Conservation (phyloP, 2,329 filamentous ascomycete species). For the Curvularia spicifera region DNA sequence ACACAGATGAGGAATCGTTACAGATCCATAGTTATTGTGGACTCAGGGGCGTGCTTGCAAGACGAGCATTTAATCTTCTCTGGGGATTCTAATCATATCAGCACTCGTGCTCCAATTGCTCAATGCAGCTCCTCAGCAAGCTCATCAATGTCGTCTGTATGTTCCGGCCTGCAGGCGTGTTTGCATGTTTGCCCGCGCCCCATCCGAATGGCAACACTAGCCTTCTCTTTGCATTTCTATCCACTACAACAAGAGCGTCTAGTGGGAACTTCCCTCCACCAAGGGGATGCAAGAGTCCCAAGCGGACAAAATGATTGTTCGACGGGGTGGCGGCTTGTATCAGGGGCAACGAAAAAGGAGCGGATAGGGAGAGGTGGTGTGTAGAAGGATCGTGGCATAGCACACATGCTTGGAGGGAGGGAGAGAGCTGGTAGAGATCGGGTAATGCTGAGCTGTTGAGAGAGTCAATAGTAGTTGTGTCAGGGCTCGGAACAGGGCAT, state of each 20-base stretch:
- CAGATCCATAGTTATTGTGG: background rate
- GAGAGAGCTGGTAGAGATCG: conserved; percentile 41
- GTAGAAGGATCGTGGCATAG: conserved; percentile 44
- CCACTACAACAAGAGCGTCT: conserved; percentile 55
- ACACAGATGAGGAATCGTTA: background rate
- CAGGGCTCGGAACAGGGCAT: background rate
- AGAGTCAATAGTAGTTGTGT: background rate
- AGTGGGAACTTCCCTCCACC: conserved; percentile 53
- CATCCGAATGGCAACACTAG: conserved; percentile 55
- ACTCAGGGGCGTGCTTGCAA: background rate
- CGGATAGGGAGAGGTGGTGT: conserved; percentile 34
- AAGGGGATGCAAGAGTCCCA: conserved; percentile 54
- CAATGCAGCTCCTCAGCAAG: conserved; percentile 37
- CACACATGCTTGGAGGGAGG: conserved; percentile 43
- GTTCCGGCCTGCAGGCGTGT: conserved; percentile 37
- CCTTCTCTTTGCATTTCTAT: conserved; percentile 45
- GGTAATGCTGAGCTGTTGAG: conserved; percentile 34
- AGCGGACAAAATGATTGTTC: conserved; percentile 48
- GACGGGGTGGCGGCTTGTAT: conserved; percentile 41
- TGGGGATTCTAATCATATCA: background rate
- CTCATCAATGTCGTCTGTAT: conserved; percentile 41
- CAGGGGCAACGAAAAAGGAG: conserved; percentile 39
- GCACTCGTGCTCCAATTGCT: conserved; percentile 29
- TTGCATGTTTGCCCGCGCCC: conserved; percentile 50
- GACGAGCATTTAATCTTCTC: background rate